These are phyloP conservation scores for Lasiodiplodia sp. DNA, from an alignment of 2,329 filamentous ascomycete species.

Conservation along the genomic window DNA sequence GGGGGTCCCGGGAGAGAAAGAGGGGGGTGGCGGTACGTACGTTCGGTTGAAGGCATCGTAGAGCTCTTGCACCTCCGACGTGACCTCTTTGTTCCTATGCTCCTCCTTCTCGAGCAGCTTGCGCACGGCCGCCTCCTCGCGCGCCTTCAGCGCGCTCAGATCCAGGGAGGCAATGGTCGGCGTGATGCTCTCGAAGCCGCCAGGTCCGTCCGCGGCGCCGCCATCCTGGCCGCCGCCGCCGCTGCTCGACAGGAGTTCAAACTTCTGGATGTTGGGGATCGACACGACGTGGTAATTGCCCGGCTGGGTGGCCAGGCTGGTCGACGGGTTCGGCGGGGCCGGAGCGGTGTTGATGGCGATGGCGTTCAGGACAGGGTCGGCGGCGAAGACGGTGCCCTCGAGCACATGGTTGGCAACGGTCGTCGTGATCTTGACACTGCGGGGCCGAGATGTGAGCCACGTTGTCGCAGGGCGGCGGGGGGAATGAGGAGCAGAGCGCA, in stretches of 20 bases:
- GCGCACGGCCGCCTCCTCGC: slow-evolving; percentile 63
- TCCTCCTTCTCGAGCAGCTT: slow-evolving; percentile 65
- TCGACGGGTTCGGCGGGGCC: slow-evolving; percentile 52
- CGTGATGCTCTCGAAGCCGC: slow-evolving; percentile 53
- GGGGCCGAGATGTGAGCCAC: slow-evolving; percentile 10
- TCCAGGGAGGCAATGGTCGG: slow-evolving; percentile 62
- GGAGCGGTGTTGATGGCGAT: slow-evolving; percentile 66
- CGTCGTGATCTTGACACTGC: slow-evolving; percentile 64
- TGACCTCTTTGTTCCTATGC: slow-evolving; percentile 67
- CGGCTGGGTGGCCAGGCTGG: slow-evolving; percentile 48
- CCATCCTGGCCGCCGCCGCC: slow-evolving; percentile 34
- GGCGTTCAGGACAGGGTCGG: slow-evolving; percentile 66
- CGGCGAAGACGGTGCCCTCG: slow-evolving; percentile 69
- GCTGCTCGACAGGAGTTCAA: slow-evolving; percentile 59
- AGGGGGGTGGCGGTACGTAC: slow-evolving; percentile 43
- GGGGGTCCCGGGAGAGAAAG: not conserved
- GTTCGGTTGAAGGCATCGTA: slow-evolving; percentile 68
- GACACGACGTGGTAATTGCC: slow-evolving; percentile 69
- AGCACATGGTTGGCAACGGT: slow-evolving; percentile 53
- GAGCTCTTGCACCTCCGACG: slow-evolving; percentile 67
- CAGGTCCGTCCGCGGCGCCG: slow-evolving; percentile 36
- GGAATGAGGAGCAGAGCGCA: slow-evolving; percentile 1
- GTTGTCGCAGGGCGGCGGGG: slow-evolving; percentile 16
- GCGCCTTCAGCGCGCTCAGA: slow-evolving; percentile 59
- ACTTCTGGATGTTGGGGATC: slow-evolving; percentile 64